Base-by-base conservation (phyloP, 805 yeast species). In the Priceomyces melissophilus region DNA sequence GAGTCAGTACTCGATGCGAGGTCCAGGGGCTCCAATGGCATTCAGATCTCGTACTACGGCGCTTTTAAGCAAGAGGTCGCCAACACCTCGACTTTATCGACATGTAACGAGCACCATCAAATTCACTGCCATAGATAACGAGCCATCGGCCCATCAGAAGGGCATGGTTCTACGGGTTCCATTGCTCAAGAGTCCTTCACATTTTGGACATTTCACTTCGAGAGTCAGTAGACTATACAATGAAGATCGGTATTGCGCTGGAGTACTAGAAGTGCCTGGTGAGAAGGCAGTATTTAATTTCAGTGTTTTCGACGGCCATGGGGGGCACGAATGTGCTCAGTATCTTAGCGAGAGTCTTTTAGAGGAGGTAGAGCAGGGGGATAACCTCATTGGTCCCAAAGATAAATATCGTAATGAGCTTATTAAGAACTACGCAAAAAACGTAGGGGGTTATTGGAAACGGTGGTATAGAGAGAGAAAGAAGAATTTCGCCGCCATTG, bases 221-320 rank as follows among this genome's bases (percentile, higher is more conserved):
- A 71, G 99, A 38, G 84, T 87, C 43, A 87, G 81, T 57, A 70
- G 98, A 43, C 49, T 75, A 29, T 75, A 76, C 53, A 93, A 91
- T 60, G 98, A 91, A 60, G 99, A 91, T 63, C 69, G 79, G 34
- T 84, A 78, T 60, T 76, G 78, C 38, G 87, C 89, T 14, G 77
- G 78, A 20, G 77, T 87, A 38, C 53, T 87, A 30, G 63, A 69
- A 15, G 29, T 66, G 9, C 40, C 49, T 10, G 52, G 44, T 3
- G 25, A 40, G 20, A 45, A 49, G 16, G 51, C 54, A 9, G 54
- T 65, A 13, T 85, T 91, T 64, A 79, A 78, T 49, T 81, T 87
- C 53, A 78, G 79, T 35, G 75, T 93, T 1, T 89, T 86, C 60
- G 99, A 93, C 63, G 99, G 99, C 8, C 99, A 93, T 63, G 99